Percentiles rank a stretch among this genome's conserved stretches.
phyloP scores from a whole-genome alignment of 495 filamentous ascomycete species.

The Rostrohypoxylon terebratum region DNA sequence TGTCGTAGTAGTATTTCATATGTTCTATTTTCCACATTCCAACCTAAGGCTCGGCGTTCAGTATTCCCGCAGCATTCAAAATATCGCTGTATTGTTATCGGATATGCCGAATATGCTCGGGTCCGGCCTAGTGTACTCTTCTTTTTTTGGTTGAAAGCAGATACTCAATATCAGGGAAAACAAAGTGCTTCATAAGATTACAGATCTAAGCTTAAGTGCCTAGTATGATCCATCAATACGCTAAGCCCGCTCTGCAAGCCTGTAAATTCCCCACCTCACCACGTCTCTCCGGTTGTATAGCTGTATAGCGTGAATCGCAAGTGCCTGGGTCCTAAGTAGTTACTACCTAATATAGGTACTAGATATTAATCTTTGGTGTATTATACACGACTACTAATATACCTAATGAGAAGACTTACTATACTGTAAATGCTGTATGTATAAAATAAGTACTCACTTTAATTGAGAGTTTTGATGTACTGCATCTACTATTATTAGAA shows the following conservation, averaged over 20 bases:
- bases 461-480: background rate
- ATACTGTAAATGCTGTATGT: background rate
- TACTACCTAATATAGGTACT: background rate
- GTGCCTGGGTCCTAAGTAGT: background rate
- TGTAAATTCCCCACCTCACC: constrained; percentile 1
- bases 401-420: background rate
- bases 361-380: background rate
- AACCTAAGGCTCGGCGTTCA: background rate
- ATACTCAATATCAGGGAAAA: background rate
- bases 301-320: background rate
- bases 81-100: background rate
- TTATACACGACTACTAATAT: background rate
- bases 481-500: background rate
- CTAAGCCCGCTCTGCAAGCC: background rate
- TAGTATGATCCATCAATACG: background rate
- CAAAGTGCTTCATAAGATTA: background rate
- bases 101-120: background rate
- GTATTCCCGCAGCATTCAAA: background rate
- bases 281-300: background rate
- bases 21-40: constrained; percentile 12
- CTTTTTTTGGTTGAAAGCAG: background rate
- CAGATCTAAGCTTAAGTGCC: background rate
- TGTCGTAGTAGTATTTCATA: background rate
- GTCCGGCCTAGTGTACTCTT: background rate
- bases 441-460: too few relatives aligned